These are phyloP conservation scores for Cordyceps tenuipes DNA, from an alignment of 2,329 filamentous ascomycete genomes.

Conservation along the genomic window DNA sequence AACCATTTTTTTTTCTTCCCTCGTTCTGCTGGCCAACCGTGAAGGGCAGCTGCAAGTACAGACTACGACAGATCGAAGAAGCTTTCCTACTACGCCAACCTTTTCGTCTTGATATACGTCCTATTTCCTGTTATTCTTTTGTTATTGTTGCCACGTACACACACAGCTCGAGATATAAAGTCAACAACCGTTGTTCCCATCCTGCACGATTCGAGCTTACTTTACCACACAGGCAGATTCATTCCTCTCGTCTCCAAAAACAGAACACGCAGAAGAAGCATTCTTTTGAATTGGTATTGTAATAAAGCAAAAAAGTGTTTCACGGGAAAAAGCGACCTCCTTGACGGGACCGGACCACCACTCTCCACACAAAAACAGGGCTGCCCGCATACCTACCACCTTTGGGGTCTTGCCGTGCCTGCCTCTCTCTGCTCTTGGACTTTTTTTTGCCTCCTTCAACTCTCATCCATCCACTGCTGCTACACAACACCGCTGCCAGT, in stretches of 20 bases:
- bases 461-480: neutral
- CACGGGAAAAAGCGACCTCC: neutral
- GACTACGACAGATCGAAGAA: neutral
- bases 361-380: neutral
- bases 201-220: neutral
- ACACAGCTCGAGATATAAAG: neutral
- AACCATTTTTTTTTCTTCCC: neutral
- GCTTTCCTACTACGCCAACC: neutral
- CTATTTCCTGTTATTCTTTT: neutral
- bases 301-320: neutral
- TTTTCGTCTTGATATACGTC: neutral
- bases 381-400: neutral
- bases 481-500: neutral
- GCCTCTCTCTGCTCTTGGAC: neutral
- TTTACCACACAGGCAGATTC: neutral
- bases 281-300: conserved; percentile 5
- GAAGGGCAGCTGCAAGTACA: neutral
- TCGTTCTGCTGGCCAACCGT: neutral
- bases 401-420: neutral
- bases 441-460: neutral
- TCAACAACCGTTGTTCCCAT: neutral
- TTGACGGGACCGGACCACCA: neutral
- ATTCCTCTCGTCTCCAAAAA: neutral
- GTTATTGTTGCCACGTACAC: neutral
- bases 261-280: neutral